Percentiles rank a stretch among this genome's conserved stretches.
These are phyloP conservation scores for Clathrospora elynae DNA, from an alignment of 2,329 filamentous ascomycete species.

Conservation along the genomic window DNA sequence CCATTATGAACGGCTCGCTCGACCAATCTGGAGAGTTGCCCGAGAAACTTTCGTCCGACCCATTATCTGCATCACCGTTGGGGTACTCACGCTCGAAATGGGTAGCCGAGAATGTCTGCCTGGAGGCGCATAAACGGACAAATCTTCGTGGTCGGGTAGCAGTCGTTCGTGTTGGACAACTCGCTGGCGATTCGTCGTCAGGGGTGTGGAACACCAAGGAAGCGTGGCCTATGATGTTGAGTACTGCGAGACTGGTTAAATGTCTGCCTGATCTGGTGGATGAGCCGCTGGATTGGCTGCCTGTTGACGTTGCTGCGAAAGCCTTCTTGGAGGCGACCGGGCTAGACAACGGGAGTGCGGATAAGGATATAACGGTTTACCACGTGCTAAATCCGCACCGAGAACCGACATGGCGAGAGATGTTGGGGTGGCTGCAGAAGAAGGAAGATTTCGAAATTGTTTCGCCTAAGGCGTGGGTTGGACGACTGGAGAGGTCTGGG, in stretches of 20 bases:
- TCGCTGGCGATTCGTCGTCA: conserved; percentile 40
- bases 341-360: conserved; percentile 3
- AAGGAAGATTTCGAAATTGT: conserved; percentile 51
- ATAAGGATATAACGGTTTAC: conserved; percentile 44
- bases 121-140: conserved; percentile 42
- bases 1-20: conserved; percentile 42
- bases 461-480: conserved; percentile 50
- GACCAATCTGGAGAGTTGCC: conserved; percentile 36
- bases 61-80: conserved; percentile 53
- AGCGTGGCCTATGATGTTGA: conserved; percentile 47
- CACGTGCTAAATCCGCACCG: conserved; percentile 57
- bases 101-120: conserved; percentile 63
- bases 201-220: conserved; percentile 42
- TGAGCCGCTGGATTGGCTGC: conserved; percentile 42
- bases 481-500: conserved; percentile 45
- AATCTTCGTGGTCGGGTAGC: conserved; percentile 36
- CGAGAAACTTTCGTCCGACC: conserved; percentile 51
- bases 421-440: conserved; percentile 54
- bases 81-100: conserved; percentile 63
- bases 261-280: conserved; percentile 38
- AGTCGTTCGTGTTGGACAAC: conserved; percentile 51
- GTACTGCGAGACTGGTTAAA: conserved; percentile 34
- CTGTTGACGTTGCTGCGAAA: conserved; percentile 50
- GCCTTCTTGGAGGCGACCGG: conserved; percentile 54
- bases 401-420: conserved; percentile 52